phyloP scores from a whole-genome alignment of 1,139 yeast genomes.

The Candida dubliniensis region DNA sequence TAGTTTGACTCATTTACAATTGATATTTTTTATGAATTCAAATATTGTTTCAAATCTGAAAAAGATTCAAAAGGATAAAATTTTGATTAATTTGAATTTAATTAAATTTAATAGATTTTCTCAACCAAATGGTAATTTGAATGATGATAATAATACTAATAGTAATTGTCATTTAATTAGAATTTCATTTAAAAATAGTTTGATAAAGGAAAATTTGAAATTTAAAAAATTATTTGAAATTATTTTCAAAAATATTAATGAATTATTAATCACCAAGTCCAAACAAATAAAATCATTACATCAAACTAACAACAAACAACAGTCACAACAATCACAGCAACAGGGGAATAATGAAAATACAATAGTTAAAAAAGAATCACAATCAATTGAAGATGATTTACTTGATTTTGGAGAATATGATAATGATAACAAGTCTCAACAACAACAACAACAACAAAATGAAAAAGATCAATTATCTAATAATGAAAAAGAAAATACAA shows the following conservation, averaged over 20 bases:
- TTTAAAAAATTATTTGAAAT: constrained; percentile 42
- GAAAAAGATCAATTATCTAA: background rate
- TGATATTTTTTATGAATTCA: constrained; percentile 34
- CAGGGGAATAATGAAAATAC: too few relatives aligned
- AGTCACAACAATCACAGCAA: constrained; percentile 12
- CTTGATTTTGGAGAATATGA: constrained; percentile 6
- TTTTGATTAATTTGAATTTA: constrained; percentile 32
- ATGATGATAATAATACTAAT: constrained; percentile 19
- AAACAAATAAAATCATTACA: too few relatives aligned
- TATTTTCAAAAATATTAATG: constrained; percentile 37
- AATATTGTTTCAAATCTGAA: constrained; percentile 26
- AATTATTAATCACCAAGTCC: constrained; percentile 18
- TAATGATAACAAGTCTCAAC: background rate
- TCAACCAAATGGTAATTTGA: constrained; percentile 30
- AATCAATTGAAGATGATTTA: constrained; percentile 9
- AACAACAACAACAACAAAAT: background rate
- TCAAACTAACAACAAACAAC: constrained; percentile 8
- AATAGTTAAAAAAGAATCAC: background rate
- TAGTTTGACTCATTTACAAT: constrained; percentile 35
- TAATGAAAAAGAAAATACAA: background rate
- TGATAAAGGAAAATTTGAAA: constrained; percentile 39
- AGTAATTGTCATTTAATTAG: constrained; percentile 22
- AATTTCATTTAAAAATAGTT: constrained; percentile 38
- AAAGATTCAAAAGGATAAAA: constrained; percentile 38
- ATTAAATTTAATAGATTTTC: constrained; percentile 14